Conservation (phyloP, 306 rosid genomes). For the Lathyrus aphaca region DNA sequence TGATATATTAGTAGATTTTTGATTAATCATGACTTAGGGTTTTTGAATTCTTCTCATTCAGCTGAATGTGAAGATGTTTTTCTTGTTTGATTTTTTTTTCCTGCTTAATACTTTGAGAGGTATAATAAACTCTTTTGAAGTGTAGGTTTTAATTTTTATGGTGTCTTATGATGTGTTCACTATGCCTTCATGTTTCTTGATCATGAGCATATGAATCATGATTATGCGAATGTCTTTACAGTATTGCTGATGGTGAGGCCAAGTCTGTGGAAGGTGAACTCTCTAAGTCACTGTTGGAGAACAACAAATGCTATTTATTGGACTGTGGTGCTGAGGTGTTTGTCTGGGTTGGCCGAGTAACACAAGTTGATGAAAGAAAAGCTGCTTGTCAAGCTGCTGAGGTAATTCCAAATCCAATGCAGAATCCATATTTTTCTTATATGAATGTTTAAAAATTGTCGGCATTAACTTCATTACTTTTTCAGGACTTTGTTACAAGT, state of each 20-base stretch:
- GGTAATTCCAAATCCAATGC: constrained; percentile 57
- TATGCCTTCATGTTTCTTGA: constrained; percentile 34
- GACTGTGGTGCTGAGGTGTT: constrained; percentile 93
- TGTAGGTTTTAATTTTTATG: constrained; percentile 17
- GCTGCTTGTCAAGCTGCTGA: constrained; percentile 82
- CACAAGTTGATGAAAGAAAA: constrained; percentile 98
- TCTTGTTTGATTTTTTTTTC: constrained; percentile 7
- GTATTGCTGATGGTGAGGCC: constrained; percentile 78
- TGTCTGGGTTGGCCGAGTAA: constrained; percentile 94
- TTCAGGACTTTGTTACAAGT: constrained; percentile 78
- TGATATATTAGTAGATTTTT: neutral
- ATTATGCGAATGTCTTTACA: constrained; percentile 42
- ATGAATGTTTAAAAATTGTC: constrained; percentile 35
- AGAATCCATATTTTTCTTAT: constrained; percentile 34
- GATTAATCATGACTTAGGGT: neutral
- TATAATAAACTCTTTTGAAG: constrained; percentile 5
- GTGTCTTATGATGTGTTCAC: constrained; percentile 13
- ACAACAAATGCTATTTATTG: constrained; percentile 85
- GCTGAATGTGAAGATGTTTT: constrained; percentile 25
- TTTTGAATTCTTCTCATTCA: constrained; percentile 29
- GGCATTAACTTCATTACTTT: constrained; percentile 36
- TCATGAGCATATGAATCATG: constrained; percentile 28
- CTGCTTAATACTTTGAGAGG: constrained; percentile 17
- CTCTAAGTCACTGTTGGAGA: constrained; percentile 83
- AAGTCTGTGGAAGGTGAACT: constrained; percentile 80